These are phyloP conservation scores for Dianthus caryophyllus DNA, from an alignment of 148 eudicot genomes.

Conservation along the genomic window DNA sequence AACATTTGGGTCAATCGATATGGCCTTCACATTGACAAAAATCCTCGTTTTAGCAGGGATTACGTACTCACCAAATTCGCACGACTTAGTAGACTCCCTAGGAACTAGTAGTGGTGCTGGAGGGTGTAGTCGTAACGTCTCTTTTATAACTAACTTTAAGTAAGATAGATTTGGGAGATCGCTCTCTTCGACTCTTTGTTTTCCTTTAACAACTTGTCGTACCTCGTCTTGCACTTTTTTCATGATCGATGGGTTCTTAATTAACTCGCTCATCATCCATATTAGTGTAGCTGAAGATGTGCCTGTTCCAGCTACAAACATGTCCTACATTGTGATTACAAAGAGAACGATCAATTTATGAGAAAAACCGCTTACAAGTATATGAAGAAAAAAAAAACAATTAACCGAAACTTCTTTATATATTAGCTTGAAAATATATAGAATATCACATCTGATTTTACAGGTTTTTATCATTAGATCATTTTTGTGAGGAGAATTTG, in stretches of 20 bases:
- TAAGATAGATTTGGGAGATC: slow-evolving; percentile 40
- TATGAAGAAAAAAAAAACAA: too few species aligned
- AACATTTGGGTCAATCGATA: slow-evolving; percentile 37
- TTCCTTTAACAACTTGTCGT: slow-evolving; percentile 27
- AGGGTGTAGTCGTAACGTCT: slow-evolving; percentile 54
- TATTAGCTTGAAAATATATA: too few species aligned
- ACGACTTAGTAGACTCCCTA: slow-evolving; percentile 38
- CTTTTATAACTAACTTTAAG: slow-evolving; percentile 39
- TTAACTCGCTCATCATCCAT: slow-evolving; percentile 55
- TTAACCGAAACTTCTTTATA: too few species aligned
- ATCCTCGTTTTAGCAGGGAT: slow-evolving; percentile 52
- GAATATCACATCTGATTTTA: too few species aligned
- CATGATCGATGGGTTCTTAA: slow-evolving; percentile 36
- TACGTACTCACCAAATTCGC: slow-evolving; percentile 35
- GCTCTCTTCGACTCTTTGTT: slow-evolving; percentile 34
- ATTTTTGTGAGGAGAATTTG: too few species aligned
- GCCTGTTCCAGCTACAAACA: slow-evolving; percentile 53
- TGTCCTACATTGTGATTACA: slow-evolving; percentile 33
- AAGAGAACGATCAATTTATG: too few species aligned
- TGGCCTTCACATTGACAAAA: slow-evolving; percentile 40
- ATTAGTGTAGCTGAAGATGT: slow-evolving; percentile 46
- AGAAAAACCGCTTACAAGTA: too few species aligned
- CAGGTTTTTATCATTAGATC: too few species aligned
- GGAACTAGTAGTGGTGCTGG: slow-evolving; percentile 46
- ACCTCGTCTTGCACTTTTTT: slow-evolving; percentile 47